Conservation (phyloP, 2,329 filamentous ascomycete species). For the Shiraia sp. region DNA sequence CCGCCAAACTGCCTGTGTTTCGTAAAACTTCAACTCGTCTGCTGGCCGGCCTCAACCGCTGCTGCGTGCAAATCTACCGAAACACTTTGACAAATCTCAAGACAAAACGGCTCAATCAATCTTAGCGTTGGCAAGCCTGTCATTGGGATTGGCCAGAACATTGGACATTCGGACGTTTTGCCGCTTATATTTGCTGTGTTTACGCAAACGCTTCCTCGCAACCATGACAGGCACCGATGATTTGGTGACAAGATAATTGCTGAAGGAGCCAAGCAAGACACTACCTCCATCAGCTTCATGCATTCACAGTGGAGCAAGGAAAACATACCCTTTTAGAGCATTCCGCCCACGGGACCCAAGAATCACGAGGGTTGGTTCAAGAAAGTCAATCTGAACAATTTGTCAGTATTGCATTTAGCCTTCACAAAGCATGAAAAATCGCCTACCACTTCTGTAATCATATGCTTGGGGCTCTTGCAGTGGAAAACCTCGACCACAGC, state of each 20-base stretch:
- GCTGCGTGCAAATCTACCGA: constrained; percentile 19
- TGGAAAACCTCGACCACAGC: constrained; percentile 96
- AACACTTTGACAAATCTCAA: constrained; percentile 40
- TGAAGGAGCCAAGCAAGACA: constrained; percentile 93
- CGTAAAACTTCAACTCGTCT: constrained; percentile 24
- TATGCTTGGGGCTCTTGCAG: constrained; percentile 95
- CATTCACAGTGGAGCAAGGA: background rate
- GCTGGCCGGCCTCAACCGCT: constrained; percentile 9
- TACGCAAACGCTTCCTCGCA: constrained; percentile 83
- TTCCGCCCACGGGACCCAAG: constrained; percentile 89
- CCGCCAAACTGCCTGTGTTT: constrained; percentile 41
- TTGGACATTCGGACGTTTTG: constrained; percentile 75
- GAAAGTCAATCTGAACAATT: constrained; percentile 71
- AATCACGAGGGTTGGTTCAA: constrained; percentile 90
- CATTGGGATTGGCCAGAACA: constrained; percentile 73
- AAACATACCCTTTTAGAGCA: constrained; percentile 83
- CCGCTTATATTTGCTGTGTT: constrained; percentile 80
- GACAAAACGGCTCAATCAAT: constrained; percentile 61
- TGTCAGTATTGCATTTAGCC: constrained; percentile 26
- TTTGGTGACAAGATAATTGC: constrained; percentile 96
- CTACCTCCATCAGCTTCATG: constrained; percentile 53
- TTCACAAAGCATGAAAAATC: constrained; percentile 21
- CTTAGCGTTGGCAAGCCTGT: constrained; percentile 71
- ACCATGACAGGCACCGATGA: constrained; percentile 98
- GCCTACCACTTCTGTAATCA: constrained; percentile 85